Base-by-base conservation (phyloP, 495 filamentous ascomycete species). In the Aspergillus heteromorphus region DNA sequence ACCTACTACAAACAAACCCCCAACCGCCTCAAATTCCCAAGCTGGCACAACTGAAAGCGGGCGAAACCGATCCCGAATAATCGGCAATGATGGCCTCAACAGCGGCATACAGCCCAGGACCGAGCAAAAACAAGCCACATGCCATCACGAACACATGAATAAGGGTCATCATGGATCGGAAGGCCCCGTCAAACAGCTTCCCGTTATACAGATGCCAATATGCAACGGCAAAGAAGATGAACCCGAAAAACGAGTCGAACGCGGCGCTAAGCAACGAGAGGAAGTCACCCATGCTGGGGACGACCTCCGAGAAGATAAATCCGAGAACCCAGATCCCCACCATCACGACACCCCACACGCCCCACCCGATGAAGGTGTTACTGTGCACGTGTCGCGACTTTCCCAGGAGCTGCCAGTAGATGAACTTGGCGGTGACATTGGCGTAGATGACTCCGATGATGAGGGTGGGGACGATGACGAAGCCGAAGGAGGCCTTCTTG, bases 401-500 rank as follows among this genome's bases (percentile, higher is more conserved):
- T 1, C 79, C 60, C 60, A 82, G 73, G 41, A 79, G 56, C n/a
- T 73, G 65, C 7, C 68, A 64, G 55, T 78, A 82, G 56, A 80
- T 52, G 31, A 81, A 65, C 50, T 82, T 82, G 6, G 69, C 70
- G 0, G 74, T 74, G 14, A 78, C 79, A 48, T 82, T 78, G 10
- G 78, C 65, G 59, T 82, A 81, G 43, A 82, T 65, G 18, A 65
- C 67, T 2, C 77, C 79, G 20, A 78, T 78, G 49, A 82, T 73
- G 6, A 80, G 56, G 25, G 73, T 79, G 2, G 74, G 73, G 4
- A 76, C 73, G 51, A 78, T 73, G 3, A 71, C 75, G 48, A 69
- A 72, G 19, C 62, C 65, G 45, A 70, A 71, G 29, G 73, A 81
- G 0, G 75, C 73, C 40, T 77, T 76, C 58, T 81, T 82, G 57